Base-by-base conservation (phyloP, 2,329 filamentous ascomycete genomes). In the Aspergillus japonicus region DNA sequence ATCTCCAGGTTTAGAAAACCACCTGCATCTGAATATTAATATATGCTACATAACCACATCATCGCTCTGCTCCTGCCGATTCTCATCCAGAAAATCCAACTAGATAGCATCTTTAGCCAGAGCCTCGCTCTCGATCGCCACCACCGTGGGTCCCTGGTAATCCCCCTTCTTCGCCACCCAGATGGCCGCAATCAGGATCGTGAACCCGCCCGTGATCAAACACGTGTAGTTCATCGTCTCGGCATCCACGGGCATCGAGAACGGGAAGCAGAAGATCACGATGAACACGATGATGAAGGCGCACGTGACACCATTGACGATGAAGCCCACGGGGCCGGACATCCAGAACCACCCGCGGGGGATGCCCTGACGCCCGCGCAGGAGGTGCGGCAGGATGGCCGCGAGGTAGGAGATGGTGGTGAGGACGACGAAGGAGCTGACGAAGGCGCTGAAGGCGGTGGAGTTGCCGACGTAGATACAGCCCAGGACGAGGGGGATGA, bases 201-300 rank as follows among this genome's bases (percentile, higher is more conserved):
- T 82, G 58, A 82, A 70, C 0, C 80, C 81, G 5, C 78, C 80
- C 2, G 77, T 78, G 50, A 83, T 80, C 16, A 82, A 64, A 56
- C 71, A 78, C 1, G 75, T 73, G 62, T 82, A 83, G 60, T 83
- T 83, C 81, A 83, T 83, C 6, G 69, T 77, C 50, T 68, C 63
- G 5, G 76, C 74, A 60, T 75, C 68, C 7, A 78, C 74, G 1
- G 79, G 77, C 53, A 80, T 64, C 1, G 72, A 68, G 58, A 75
- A 81, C 0, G 81, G 83, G 71, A 85, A 85, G 66, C 81, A 83
- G 68, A 81, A 85, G 53, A 85, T 79, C 11, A 82, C 75, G 56
- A 82, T 75, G 62, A 84, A 85, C 16, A 83, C 69, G 0, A 75
- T 66, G 54, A 85, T 84, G 49, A 83, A 78, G 35, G 80, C 60